Evolutionary conservation across 2,329 filamentous ascomycete species (phyloP).

Genomic region (Aspergillus pseudoterreus): DNA sequence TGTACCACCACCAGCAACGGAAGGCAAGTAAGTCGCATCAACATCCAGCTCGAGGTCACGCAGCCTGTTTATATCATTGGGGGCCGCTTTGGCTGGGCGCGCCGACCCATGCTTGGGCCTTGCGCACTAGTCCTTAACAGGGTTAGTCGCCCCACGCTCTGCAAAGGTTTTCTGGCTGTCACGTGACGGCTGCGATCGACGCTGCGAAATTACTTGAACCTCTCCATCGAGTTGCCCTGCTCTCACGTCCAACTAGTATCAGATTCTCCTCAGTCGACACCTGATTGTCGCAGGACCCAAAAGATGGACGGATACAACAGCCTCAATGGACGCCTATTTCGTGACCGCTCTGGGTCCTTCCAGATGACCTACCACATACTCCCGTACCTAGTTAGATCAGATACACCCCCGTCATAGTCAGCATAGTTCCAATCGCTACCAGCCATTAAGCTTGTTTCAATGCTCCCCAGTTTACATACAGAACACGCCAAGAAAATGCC

Average conservation of each 20-base stretch:
- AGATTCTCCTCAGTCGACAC: too few species aligned
- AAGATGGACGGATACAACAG: too few species aligned
- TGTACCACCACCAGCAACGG: neutral
- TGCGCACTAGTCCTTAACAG: conserved; percentile 25
- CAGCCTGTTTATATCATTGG: conserved; percentile 48
- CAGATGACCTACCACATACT: neutral
- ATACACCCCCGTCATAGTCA: neutral
- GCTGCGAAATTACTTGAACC: conserved; percentile 7
- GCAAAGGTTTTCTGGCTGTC: conserved; percentile 26
- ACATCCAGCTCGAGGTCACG: conserved; percentile 38
- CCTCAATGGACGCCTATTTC: neutral
- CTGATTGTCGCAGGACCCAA: too few species aligned
- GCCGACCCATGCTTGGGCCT: conserved; percentile 39
- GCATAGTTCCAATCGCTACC: neutral
- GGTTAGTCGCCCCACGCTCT: conserved; percentile 23
- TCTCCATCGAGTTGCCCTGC: neutral
- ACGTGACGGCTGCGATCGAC: conserved; percentile 20
- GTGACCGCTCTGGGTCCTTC: too few species aligned
- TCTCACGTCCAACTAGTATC: too few species aligned
- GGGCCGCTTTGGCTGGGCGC: conserved; percentile 36
- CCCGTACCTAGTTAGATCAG: neutral
- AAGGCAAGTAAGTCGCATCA: conserved; percentile 8
- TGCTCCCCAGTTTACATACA: neutral
- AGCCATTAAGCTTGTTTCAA: conserved; percentile 11
- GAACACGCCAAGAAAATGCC: conserved; percentile 34